Evolutionary conservation across 2,329 filamentous ascomycete genomes (phyloP).

Genomic region (Penicillium sp.): DNA sequence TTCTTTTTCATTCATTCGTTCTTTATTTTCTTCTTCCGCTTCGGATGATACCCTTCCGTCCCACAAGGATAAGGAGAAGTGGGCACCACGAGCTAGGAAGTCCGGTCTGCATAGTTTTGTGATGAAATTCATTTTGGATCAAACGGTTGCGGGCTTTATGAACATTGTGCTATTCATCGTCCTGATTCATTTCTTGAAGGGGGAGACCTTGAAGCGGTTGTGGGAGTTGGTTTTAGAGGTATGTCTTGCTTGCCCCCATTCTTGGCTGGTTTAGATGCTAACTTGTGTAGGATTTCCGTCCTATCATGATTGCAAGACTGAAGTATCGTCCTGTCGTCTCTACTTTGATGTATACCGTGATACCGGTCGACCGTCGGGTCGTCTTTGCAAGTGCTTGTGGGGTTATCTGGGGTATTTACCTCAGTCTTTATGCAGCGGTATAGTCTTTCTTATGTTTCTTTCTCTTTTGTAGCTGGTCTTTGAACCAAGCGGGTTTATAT

Average conservation of each 20-base stretch:
- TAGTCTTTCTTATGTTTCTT: slow-evolving; percentile 20
- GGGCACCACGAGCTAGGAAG: slow-evolving; percentile 23
- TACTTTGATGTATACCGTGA: slow-evolving; percentile 68
- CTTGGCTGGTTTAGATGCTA: not conserved
- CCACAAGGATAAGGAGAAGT: slow-evolving; percentile 24
- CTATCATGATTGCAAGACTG: slow-evolving; percentile 68
- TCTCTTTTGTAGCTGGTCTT: not conserved
- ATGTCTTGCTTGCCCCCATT: slow-evolving; percentile 7
- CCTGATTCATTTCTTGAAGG: slow-evolving; percentile 51
- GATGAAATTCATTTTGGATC: slow-evolving; percentile 61
- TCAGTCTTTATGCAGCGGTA: slow-evolving; percentile 62
- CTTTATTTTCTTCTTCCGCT: slow-evolving; percentile 6
- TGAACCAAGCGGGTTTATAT: not conserved
- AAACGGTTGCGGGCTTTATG: slow-evolving; percentile 55
- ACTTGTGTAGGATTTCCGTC: slow-evolving; percentile 57
- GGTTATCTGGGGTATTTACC: slow-evolving; percentile 72
- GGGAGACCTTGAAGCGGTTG: slow-evolving; percentile 26
- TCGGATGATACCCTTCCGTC: slow-evolving; percentile 16
- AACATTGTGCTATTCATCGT: slow-evolving; percentile 61
- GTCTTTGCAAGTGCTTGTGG: slow-evolving; percentile 72
- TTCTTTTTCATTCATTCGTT: slow-evolving; percentile 13
- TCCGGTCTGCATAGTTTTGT: slow-evolving; percentile 47
- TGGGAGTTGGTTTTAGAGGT: slow-evolving; percentile 37
- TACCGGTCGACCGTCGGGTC: slow-evolving; percentile 70
- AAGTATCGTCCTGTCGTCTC: slow-evolving; percentile 73